phyloP scores from a whole-genome alignment of 169 alveolate species.

The Plasmodium sp. region DNA sequence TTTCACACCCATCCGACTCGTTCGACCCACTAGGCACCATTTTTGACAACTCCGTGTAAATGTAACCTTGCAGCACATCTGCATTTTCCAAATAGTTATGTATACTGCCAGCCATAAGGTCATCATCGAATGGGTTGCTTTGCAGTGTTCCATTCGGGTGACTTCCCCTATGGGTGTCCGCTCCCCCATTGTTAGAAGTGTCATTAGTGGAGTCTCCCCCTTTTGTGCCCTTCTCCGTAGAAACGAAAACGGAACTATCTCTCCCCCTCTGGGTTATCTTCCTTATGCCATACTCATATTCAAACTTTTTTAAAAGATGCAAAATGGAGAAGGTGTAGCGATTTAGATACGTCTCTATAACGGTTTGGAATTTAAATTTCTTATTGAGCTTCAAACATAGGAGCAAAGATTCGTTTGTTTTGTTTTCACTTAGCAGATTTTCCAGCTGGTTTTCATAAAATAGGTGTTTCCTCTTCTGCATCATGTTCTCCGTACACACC shows the following conservation, averaged over 20 bases:
- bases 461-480: constrained; percentile 14
- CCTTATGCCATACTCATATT: constrained; percentile 53
- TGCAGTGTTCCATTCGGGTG: neutral
- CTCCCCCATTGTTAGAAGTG: neutral
- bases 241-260: neutral
- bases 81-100: constrained; percentile 61
- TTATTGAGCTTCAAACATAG: constrained; percentile 65
- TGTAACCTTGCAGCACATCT: constrained; percentile 52
- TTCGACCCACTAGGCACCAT: neutral
- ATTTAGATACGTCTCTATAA: constrained; percentile 72
- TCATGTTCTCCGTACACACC: constrained; percentile 17
- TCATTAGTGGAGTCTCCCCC: neutral
- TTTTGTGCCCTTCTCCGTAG: neutral
- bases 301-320: constrained; percentile 36
- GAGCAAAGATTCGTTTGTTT: constrained; percentile 58
- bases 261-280: constrained; percentile 2
- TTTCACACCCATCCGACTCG: neutral
- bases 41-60: constrained; percentile 17
- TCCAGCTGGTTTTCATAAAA: constrained; percentile 66
- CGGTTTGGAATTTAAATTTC: constrained; percentile 62
- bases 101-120: constrained; percentile 9
- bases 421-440: constrained; percentile 53
- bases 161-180: neutral
- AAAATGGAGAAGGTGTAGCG: constrained; percentile 54
- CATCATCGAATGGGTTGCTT: constrained; percentile 2